phyloP scores from a whole-genome alignment of 2,329 filamentous ascomycete species.

The Cordyceps tenuipes region DNA sequence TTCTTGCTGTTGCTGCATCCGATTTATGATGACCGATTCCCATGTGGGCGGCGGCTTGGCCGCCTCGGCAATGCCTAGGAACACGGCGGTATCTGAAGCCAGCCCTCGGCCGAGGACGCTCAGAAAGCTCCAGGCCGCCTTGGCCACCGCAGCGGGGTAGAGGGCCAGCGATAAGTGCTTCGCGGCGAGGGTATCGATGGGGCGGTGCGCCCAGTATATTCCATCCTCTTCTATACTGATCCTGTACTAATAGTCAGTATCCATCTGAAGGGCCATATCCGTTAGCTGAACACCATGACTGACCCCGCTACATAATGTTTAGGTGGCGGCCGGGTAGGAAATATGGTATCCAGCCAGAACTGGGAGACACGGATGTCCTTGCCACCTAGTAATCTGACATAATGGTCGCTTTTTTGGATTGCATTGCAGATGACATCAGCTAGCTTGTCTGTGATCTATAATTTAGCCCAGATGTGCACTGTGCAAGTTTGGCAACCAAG shows the following conservation, averaged over 20 bases:
- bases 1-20: slow-evolving; percentile 20
- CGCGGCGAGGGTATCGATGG: slow-evolving; percentile 40
- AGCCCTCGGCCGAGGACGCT: slow-evolving; percentile 40
- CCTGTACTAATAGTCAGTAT: slow-evolving; percentile 23
- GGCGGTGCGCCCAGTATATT: slow-evolving; percentile 38
- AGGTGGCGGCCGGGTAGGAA: slow-evolving; percentile 50
- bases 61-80: slow-evolving; percentile 34
- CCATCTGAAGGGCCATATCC: not conserved
- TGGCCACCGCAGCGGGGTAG: slow-evolving; percentile 44
- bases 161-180: slow-evolving; percentile 39
- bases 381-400: slow-evolving; percentile 37
- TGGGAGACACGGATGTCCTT: slow-evolving; percentile 39
- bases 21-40: slow-evolving; percentile 24
- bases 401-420: slow-evolving; percentile 32
- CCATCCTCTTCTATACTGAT: slow-evolving; percentile 41
- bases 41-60: slow-evolving; percentile 21
- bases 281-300: slow-evolving; percentile 12
- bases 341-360: slow-evolving; percentile 54
- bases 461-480: not conserved
- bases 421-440: slow-evolving; percentile 28
- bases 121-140: slow-evolving; percentile 44
- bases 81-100: slow-evolving; percentile 31
- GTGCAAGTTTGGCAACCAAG: not conserved
- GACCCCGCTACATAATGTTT: slow-evolving; percentile 54
- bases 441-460: slow-evolving; percentile 23